phyloP scores from a whole-genome alignment of 148 eudicot genomes.

The Pharnaceum exiguum region DNA sequence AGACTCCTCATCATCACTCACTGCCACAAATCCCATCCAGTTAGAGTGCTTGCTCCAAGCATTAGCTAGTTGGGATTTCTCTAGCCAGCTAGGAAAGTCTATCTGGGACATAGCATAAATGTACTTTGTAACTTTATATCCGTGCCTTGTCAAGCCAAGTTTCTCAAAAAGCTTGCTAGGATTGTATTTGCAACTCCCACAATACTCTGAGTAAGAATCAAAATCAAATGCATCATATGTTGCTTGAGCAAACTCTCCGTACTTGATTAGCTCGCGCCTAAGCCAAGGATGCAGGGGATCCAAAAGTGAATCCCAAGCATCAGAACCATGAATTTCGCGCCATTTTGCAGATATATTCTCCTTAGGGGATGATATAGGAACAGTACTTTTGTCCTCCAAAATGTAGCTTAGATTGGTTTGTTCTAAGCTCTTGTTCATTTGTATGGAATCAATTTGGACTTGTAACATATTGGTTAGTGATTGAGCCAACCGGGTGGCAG shows the following conservation, averaged over 20 bases:
- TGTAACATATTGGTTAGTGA: conserved; percentile 22
- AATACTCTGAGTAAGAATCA: conserved; percentile 52
- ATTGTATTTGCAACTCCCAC: conserved; percentile 62
- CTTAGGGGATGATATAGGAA: conserved; percentile 47
- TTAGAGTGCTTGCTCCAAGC: conserved; percentile 68
- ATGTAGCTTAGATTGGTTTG: conserved; percentile 5
- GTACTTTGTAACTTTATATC: conserved; percentile 56
- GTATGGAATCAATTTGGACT: conserved; percentile 24
- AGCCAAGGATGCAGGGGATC: conserved; percentile 54
- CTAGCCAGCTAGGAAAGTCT: conserved; percentile 58
- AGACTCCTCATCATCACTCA: conserved; percentile 51
- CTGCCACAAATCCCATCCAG: conserved; percentile 83
- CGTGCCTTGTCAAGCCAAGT: conserved; percentile 36
- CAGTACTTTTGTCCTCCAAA: conserved; percentile 35
- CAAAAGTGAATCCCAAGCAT: conserved; percentile 42
- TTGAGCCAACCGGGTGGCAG: conserved; percentile 28
- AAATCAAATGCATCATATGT: conserved; percentile 74
- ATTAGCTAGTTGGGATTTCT: conserved; percentile 38
- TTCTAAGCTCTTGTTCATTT: conserved; percentile 14
- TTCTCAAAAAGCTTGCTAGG: conserved; percentile 34
- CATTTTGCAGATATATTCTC: conserved; percentile 40
- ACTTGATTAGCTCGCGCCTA: conserved; percentile 55
- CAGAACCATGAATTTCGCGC: conserved; percentile 45
- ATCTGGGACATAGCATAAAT: conserved; percentile 66
- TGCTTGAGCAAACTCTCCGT: conserved; percentile 77